Conservation (phyloP, 23 red algal species). For the Gracilaria domingensis region DNA sequence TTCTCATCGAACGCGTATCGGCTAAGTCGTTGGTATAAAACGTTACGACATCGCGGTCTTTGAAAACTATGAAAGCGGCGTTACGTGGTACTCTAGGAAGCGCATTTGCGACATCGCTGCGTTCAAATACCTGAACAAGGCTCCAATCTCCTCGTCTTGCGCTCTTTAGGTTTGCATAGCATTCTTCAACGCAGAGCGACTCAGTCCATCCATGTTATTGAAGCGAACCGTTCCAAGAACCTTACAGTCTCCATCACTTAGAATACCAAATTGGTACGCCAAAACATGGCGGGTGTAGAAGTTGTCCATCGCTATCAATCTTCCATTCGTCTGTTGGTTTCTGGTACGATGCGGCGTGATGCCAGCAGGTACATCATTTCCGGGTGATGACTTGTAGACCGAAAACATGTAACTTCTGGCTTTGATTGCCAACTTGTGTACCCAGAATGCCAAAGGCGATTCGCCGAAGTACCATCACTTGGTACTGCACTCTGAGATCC, state of each 20-base stretch:
- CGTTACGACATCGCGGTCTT: not conserved
- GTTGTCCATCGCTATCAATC: conserved; percentile 31
- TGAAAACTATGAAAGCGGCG: not conserved
- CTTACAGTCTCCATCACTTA: not conserved
- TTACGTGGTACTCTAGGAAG: not conserved
- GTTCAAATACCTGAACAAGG: not conserved
- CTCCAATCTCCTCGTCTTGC: not conserved
- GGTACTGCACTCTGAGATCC: no score
- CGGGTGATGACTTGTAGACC: no score
- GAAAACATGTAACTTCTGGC: no score
- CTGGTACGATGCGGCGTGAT: no score
- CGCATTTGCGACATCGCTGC: not conserved
- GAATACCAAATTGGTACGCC: not conserved
- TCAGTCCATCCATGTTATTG: not conserved
- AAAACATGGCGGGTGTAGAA: conserved; percentile 9
- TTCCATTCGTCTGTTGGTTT: no score
- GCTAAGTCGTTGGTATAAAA: conserved; percentile 3
- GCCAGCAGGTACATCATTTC: no score
- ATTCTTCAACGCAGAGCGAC: not conserved
- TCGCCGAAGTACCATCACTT: no score
- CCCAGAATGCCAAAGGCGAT: no score
- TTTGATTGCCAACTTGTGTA: no score
- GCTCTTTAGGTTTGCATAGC: not conserved
- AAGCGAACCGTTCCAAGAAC: not conserved
- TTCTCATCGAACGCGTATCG: not conserved